Evolutionary conservation across 805 yeast species (phyloP), one percentile per base, ranked within the genome.

Genomic region (Hanseniaspora pseudoguilliermondii): DNA sequence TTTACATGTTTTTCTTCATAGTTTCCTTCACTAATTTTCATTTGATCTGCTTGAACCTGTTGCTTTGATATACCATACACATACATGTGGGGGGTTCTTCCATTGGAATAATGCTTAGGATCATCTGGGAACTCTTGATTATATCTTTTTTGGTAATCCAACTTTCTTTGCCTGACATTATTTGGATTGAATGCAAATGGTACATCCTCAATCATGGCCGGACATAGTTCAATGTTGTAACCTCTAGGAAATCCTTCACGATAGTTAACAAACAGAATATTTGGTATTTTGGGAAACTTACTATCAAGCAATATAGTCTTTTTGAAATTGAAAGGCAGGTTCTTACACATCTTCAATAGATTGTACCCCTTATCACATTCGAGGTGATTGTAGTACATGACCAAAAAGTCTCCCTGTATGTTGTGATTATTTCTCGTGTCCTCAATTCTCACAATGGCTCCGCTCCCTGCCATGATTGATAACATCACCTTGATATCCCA

Each of bases 401-500:
- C 47, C 11, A 46, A 21, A 25, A 49, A 46, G 16, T 49, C 50
- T 20, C 47, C 50, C n/a, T 46, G 54, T 16, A 49, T 49, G 46
- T 39, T 38, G 16, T 54, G 58, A 2, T 55, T 46, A 20, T 46
- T 56, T 32, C 41, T 49, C 6, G 41, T 32, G 9, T 58, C 61
- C 60, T 86, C 74, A 9, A 84, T 83, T 59, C 82, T 86, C 16
- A 81, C 80, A 27, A 85, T 78, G 2, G 78, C 77, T 1, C 93
- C 93, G 10, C 85, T 75, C 1, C 90, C 90, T 54, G 85, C 81
- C 25, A 84, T 82, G 11, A 84, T 78, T 32, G 81, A 78, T 54
- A 80, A 77, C 38, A 84, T 71, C 16, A 75, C 78, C 51, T 78
- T 78, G 56, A 78, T 82, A 59, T 75, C 81, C 93, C 93, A 85